phyloP scores from a whole-genome alignment of 169 alveolate species.

The Eimeria falciformis region DNA sequence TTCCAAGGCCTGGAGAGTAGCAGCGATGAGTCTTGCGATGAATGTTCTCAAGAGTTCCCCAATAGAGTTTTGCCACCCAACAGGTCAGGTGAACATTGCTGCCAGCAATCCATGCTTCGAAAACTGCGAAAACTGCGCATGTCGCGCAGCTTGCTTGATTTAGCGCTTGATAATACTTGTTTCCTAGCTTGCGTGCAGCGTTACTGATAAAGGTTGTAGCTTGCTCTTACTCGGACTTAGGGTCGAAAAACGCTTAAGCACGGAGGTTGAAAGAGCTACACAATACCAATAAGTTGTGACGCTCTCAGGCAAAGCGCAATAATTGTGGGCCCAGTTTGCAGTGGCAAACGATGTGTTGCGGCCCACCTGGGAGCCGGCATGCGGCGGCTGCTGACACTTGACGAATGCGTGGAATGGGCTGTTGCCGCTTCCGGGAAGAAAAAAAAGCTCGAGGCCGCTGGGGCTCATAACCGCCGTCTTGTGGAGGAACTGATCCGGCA shows the following conservation, averaged over 20 bases:
- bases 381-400: slow-evolving; percentile 77
- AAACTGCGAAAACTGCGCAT: too few relatives aligned
- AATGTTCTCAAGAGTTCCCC: slow-evolving; percentile 51
- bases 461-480: slow-evolving; percentile 74
- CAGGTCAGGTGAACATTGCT: slow-evolving; percentile 36
- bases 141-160: too few relatives aligned
- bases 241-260: too few relatives aligned
- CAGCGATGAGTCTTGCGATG: slow-evolving; percentile 40
- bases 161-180: too few relatives aligned
- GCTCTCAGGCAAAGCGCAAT: slow-evolving; percentile 77
- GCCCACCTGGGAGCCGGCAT: slow-evolving; percentile 40
- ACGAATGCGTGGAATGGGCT: slow-evolving; percentile 71
- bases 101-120: not conserved
- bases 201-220: too few relatives aligned
- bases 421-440: slow-evolving; percentile 30
- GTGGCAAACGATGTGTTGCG: slow-evolving; percentile 78
- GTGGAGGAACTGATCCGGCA: slow-evolving; percentile 42
- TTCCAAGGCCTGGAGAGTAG: slow-evolving; percentile 37
- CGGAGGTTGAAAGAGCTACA: too few relatives aligned
- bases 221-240: too few relatives aligned
- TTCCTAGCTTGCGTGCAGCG: too few relatives aligned
- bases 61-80: slow-evolving; percentile 55
- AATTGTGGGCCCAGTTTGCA: slow-evolving; percentile 77
- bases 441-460: slow-evolving; percentile 59
- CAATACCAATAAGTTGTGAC: not conserved